Evolutionary conservation across 257 asterid genomes (phyloP), one percentile per base, ranked within the genome.

Genomic region (Ilex aquifolium): DNA sequence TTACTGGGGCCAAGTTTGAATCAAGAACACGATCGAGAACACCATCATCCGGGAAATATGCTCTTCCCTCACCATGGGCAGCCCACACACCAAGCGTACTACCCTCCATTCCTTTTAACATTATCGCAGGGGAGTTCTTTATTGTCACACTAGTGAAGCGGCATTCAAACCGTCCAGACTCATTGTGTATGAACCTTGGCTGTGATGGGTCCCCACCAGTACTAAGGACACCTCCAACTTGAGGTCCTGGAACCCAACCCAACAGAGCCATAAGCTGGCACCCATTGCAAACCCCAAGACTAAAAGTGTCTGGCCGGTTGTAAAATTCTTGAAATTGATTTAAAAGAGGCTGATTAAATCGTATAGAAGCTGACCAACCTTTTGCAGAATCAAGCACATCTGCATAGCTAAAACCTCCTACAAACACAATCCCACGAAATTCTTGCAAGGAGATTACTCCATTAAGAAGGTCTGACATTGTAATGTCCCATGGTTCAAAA

Each of bases 221-320:
- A 40, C 95, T 88, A 30, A 81, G 71, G 61, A 83, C 92, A 5
- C 95, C 96, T 63, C 95, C 98, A 8, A 84, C 76, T 67, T 73
- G 16, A 4, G 95, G 95, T 31, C 96, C 95, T 1, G 96, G 96
- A 36, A 91, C 87, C 98, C 97, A 91, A 65, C 98, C 97, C 51
- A 88, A 65, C 29, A 91, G 87, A 54, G 98, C 98, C 98, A 91
- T 91, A 32, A 91, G 95, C 82, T 86, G 98, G 71, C 98, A 91
- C 55, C 94, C 98, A 50, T 91, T 91, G 80, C 96, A 88, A 70
- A 88, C 91, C n/a, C 98, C 98, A 13, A 91, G 74, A 63, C 98
- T 88, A 69, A 91, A 91, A 21, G 98, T 88, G 78, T 86, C 95
- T 1, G 86, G 68, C 12, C 96, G 84, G 5, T 82, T 74, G 50